Evolutionary conservation across 768 basidiomycete genomes (phyloP), one percentile per base, ranked within the genome.

Genomic region (Naematelia encephala): DNA sequence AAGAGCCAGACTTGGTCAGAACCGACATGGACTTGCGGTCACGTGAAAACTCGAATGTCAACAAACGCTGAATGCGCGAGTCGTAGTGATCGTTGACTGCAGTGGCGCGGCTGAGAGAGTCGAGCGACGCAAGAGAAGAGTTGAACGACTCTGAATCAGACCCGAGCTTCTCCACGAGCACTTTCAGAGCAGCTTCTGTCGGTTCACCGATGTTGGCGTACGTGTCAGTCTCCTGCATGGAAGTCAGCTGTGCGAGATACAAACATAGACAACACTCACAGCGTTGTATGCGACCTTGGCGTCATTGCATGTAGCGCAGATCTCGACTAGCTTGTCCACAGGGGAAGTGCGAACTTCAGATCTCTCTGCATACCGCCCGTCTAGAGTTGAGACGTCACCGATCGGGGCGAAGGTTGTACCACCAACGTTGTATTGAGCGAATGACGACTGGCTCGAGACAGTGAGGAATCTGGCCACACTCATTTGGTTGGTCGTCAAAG

Each of bases 1-100:
- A 27, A 28, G 19, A 29, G 57, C 85, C 84, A 56, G 85, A 82
- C 60, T 80, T 83, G 39, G 90, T 89, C 51, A 98, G 85, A 52
- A 97, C 93, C 21, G 94, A 96, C 94, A 98, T 98, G 86, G 93
- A 94, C 80, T 97, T 99, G 73, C 94, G 88, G 78, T 98, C 94
- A 19, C 94, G 86, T 21, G 92, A 90, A 79, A 99, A 98, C 77
- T 99, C 94, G 77, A 99, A 94, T 5, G 93, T 99, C 67, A 96
- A 80, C 13, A 96, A 82, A 58, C 92, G 86, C 16, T 85, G 81
- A 71, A 90, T 87, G 14, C 79, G 81, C 53, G 81, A 80, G 64
- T 91, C 90, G 76, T 90, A 87, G 77, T 85, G 82, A 30, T 89
- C 87, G 80, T 88, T 92, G 79, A 97, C 82, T 30, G 87, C 91